Evolutionary conservation across 2,329 filamentous ascomycete genomes (phyloP), one percentile per base, ranked within the genome.

Genomic region (Didymella segeticola): DNA sequence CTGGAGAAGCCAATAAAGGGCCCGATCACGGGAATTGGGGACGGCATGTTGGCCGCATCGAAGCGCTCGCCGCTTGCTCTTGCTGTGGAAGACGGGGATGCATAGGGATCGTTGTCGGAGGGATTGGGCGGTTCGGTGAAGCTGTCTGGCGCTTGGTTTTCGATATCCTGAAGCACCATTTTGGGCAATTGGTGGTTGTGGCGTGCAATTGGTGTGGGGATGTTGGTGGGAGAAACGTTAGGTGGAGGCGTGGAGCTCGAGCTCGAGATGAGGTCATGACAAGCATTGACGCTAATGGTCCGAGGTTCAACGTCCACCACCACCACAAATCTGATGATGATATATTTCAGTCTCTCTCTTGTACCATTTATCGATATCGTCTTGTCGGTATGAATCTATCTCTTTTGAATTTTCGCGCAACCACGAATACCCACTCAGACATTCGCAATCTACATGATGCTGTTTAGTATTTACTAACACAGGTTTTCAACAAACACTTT

Each of bases 81-180:
- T 20, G 51, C 27, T 34, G 51, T 43, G n/a, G 54, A 63, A 15
- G 61, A 60, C 9, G 67, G 47, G 27, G 61, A 56, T 25, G 71
- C 61, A 59, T 74, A 77, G 1, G 71, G 68, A 53, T 78, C 76
- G 55, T 66, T 60, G 49, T 76, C 72, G 58, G 71, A 71, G 49
- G 72, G 60, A 30, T 66, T 70, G 7, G 68, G 61, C 36, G 64
- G 63, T 30, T 72, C 69, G 37, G 46, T 54, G 54, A 73, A 71
- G 63, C 66, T 61, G 39, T 74, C 68, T 19, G 68, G 60, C 17
- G 68, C 41, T n/a, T 59, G 42, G 5, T 68, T 60, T 5, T 71
- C 63, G 8, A 71, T 62, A 36, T 78, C 75, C 61, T 76, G 67
- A 19, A 78, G 71, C 34, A 79, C 77, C 77, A 78, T 79, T 10